Evolutionary conservation across 352 stramenopile species (phyloP), one percentile per base, ranked within the genome.

Genomic region (Phytophthora brassicae): DNA sequence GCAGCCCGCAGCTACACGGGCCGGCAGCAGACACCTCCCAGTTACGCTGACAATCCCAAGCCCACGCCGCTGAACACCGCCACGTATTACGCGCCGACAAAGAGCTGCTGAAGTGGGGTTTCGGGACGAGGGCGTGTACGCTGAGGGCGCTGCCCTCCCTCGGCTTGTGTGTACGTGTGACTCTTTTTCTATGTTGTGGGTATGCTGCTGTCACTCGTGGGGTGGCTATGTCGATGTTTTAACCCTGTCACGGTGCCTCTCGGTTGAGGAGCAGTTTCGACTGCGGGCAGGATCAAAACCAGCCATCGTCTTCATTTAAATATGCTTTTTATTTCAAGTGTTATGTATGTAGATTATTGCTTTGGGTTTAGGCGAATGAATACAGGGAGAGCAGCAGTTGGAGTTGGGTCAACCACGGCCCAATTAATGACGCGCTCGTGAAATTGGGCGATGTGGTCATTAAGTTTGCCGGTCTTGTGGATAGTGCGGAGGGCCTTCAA

Each of bases 401-500:
- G 45, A 8, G 35, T 54, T 19, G 55, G 55, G 4, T 56, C 55
- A 29, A 51, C 26, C n/a, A 63, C 28, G 24, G 5, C 8, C 9
- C n/a, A 35, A 5, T 36, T 28, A 4, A 45, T 26, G 2, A 42
- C 14, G 13, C 35, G 14, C 16, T 4, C 35, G 35, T 42, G 35
- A 16, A 42, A 42, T 20, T 42, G 13, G 8, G 35, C 35, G 16
- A 42, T 42, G 13, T 20, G 14, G 1, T 12, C 22, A n/a, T 48
- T 44, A 6, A 61, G 43, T 20, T 61, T 46, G 12, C 43, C 54
- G 3, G 7, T 23, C 44, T 61, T 61, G 31, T 11, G 31, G 31
- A 38, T 6, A 3, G 11, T 38, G 31, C 31, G 31, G 4, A 38
- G 31, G 12, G 48, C 19, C 14, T 61, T 55, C 9, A 47, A 5